Conservation (phyloP, 2,329 filamentous ascomycete genomes). For the Calonectria naviculata region DNA sequence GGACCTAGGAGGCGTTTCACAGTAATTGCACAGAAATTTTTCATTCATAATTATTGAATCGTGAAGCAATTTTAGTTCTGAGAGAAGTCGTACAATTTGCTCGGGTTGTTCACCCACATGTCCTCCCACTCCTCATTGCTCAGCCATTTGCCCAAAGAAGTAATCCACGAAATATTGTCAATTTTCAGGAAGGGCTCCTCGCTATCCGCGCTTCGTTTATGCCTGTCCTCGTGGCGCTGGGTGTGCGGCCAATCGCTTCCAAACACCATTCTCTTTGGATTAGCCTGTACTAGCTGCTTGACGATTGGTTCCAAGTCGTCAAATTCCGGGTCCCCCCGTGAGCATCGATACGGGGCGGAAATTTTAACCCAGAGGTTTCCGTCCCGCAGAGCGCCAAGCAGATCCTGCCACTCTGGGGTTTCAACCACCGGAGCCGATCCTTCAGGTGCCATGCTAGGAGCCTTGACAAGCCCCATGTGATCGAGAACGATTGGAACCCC, state of each 20-base stretch:
- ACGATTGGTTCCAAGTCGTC: slow-evolving; percentile 14
- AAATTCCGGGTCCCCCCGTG: slow-evolving; percentile 9
- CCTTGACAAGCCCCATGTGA: slow-evolving; percentile 21
- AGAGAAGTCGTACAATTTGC: slow-evolving; percentile 8
- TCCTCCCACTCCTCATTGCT: slow-evolving; percentile 17
- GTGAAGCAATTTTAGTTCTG: not conserved
- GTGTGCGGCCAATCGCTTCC: slow-evolving; percentile 22
- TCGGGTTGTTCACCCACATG: slow-evolving; percentile 20
- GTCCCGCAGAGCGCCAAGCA: slow-evolving; percentile 2
- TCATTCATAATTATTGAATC: not conserved
- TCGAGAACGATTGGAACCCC: slow-evolving; percentile 12
- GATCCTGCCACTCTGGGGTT: slow-evolving; percentile 10
- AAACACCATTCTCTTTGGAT: slow-evolving; percentile 17
- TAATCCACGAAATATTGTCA: slow-evolving; percentile 13
- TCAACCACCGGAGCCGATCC: not conserved
- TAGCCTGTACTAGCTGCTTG: slow-evolving; percentile 13
- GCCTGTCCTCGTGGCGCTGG: slow-evolving; percentile 18
- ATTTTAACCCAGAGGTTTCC: slow-evolving; percentile 19
- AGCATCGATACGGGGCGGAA: slow-evolving; percentile 15
- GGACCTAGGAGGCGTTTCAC: not conserved
- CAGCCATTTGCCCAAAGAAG: slow-evolving; percentile 9
- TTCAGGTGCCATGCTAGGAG: slow-evolving; percentile 10
- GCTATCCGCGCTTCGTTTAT: not conserved
- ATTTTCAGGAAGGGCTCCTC: slow-evolving; percentile 11
- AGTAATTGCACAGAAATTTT: not conserved